phyloP scores from a whole-genome alignment of 202 grass and related monocot genomes.

The Elaeis oleifera region DNA sequence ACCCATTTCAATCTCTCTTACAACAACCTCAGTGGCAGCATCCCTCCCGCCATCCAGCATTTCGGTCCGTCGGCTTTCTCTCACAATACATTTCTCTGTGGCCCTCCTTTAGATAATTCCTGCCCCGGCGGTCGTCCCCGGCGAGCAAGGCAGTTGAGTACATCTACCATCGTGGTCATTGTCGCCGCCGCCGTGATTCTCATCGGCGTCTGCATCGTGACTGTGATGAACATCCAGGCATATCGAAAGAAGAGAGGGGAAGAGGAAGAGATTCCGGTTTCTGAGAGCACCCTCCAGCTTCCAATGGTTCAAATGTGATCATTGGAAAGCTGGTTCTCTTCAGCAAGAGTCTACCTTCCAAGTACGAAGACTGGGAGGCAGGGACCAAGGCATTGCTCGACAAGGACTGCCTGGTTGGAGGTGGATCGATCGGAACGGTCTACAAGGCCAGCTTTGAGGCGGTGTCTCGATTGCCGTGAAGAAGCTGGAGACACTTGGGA shows the following conservation, averaged over 20 bases:
- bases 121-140: constrained; percentile 25
- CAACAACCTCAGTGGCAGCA: constrained; percentile 67
- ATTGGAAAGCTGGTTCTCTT: constrained; percentile 94
- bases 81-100: constrained; percentile 57
- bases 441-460: constrained; percentile 87
- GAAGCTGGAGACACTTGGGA: constrained; percentile 78
- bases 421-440: constrained; percentile 75
- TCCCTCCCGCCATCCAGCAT: constrained; percentile 62
- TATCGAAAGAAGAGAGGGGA: constrained; percentile 43
- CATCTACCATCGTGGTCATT: constrained; percentile 72
- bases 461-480: constrained; percentile 85
- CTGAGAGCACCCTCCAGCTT: constrained; percentile 60
- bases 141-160: constrained; percentile 24
- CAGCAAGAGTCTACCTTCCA: constrained; percentile 90
- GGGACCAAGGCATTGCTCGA: constrained; percentile 85
- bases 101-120: constrained; percentile 44
- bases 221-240: constrained; percentile 68
- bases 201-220: constrained; percentile 72
- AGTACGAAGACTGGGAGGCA: constrained; percentile 92
- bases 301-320: constrained; percentile 50
- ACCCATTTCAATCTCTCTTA: constrained; percentile 75
- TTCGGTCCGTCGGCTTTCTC: constrained; percentile 54
- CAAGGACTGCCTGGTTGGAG: constrained; percentile 82
- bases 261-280: constrained; percentile 66
- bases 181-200: constrained; percentile 73